A percentile compares a stretch with the other conserved stretches of the same genome.
These are phyloP conservation scores for Ceratobasidium sp. DNA, from an alignment of 1,284 basidiomycete species.

Conservation along the genomic window DNA sequence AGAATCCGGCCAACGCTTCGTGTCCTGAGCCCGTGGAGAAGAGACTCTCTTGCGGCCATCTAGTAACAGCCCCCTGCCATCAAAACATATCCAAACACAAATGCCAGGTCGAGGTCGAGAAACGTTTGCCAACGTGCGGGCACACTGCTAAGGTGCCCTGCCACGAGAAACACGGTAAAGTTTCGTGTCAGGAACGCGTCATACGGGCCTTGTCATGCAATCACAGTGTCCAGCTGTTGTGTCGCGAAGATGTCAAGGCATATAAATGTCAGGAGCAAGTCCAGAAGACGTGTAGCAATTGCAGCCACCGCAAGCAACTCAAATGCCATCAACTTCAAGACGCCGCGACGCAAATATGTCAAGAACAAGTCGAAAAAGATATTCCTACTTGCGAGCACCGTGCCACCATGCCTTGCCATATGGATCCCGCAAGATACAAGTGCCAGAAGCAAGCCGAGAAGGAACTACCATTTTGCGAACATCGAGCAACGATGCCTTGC, in stretches of 20 bases:
- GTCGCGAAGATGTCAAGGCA: neutral
- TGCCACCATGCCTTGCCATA: slow-evolving; percentile 57
- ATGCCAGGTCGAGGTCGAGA: slow-evolving; percentile 52
- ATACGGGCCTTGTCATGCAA: slow-evolving; percentile 57
- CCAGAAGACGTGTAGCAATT: too few relatives aligned
- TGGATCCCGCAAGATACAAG: slow-evolving; percentile 52
- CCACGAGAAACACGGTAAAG: slow-evolving; percentile 52
- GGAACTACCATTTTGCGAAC: slow-evolving; percentile 63
- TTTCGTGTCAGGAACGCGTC: slow-evolving; percentile 58
- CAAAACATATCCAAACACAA: neutral
- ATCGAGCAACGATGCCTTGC: slow-evolving; percentile 58
- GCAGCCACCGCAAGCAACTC: too few relatives aligned
- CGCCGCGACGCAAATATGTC: too few relatives aligned
- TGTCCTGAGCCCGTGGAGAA: too few relatives aligned
- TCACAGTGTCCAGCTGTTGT: neutral
- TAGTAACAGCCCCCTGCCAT: neutral
- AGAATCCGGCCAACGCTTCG: too few relatives aligned
- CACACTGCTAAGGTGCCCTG: slow-evolving; percentile 59
- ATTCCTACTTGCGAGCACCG: slow-evolving; percentile 65
- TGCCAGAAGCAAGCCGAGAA: slow-evolving; percentile 60
- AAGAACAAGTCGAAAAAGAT: slow-evolving; percentile 53
- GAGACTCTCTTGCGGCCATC: too few relatives aligned
- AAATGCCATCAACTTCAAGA: too few relatives aligned
- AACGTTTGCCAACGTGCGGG: slow-evolving; percentile 60
- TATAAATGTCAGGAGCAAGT: neutral